phyloP scores from a whole-genome alignment of 2,329 filamentous ascomycete species.

The Emergomyces africanus region DNA sequence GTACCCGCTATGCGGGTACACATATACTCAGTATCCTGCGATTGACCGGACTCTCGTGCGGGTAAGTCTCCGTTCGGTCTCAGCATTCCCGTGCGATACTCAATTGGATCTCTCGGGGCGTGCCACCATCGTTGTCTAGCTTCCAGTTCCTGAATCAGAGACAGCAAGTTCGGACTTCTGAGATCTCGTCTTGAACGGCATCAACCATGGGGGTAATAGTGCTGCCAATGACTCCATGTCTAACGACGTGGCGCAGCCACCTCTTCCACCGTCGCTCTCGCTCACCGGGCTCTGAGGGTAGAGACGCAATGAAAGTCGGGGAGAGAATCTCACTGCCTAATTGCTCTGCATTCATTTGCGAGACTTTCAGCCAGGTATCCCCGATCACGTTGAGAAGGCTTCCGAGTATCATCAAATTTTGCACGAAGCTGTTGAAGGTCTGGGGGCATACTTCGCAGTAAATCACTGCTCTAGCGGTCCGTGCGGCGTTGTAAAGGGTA shows the following conservation, averaged over 20 bases:
- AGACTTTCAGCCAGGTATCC: constrained; percentile 32
- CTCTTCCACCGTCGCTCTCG: constrained; percentile 21
- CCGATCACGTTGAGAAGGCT: constrained; percentile 33
- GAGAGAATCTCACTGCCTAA: constrained; percentile 25
- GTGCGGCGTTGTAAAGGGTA: constrained; percentile 30
- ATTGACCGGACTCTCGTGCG: not conserved
- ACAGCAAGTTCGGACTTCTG: constrained; percentile 24
- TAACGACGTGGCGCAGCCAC: constrained; percentile 28
- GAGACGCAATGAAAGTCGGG: constrained; percentile 17
- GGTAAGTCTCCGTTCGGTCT: not conserved
- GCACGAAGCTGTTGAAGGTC: constrained; percentile 28
- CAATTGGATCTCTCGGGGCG: constrained; percentile 5
- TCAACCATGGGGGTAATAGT: constrained; percentile 13
- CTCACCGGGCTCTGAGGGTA: constrained; percentile 16
- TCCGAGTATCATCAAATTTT: constrained; percentile 36
- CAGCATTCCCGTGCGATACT: not conserved
- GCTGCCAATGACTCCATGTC: constrained; percentile 25
- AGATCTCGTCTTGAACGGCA: constrained; percentile 15
- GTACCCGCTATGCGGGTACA: constrained; percentile 16
- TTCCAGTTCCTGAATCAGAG: constrained; percentile 29
- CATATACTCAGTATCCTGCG: constrained; percentile 11
- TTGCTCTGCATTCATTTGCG: constrained; percentile 22
- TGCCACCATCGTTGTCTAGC: constrained; percentile 32
- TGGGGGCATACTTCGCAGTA: constrained; percentile 31
- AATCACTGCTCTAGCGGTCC: constrained; percentile 29